Evolutionary conservation across 345 rosid genomes (phyloP).

Genomic region (Schrenkiella parvula): DNA sequence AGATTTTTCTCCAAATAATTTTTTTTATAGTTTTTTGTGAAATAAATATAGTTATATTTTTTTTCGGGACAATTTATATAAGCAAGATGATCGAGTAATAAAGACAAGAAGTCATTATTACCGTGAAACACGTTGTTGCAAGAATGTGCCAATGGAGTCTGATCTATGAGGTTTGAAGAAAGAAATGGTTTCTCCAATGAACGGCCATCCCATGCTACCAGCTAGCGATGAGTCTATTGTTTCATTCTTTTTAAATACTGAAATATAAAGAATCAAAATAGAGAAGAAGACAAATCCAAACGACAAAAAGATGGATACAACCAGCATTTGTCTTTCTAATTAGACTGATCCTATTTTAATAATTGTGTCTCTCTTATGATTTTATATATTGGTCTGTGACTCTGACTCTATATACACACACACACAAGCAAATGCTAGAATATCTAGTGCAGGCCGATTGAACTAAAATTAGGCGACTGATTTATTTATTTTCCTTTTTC

Average conservation of each 20-base stretch:
- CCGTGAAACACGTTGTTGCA: slow-evolving; percentile 64
- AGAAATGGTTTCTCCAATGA: slow-evolving; percentile 64
- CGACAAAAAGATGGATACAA: slow-evolving; percentile 12
- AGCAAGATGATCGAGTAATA: neutral
- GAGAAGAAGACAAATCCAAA: slow-evolving; percentile 22
- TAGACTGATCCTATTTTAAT: neutral
- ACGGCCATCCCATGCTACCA: slow-evolving; percentile 83
- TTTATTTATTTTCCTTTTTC: too few relatives aligned
- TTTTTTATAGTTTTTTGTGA: neutral
- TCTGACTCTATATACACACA: neutral
- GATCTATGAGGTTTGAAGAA: slow-evolving; percentile 81
- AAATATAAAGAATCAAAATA: neutral
- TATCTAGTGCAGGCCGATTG: neutral
- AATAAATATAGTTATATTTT: neutral
- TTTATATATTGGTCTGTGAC: neutral
- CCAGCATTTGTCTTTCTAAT: slow-evolving; percentile 18
- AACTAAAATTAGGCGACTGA: neutral
- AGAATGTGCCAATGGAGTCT: slow-evolving; percentile 58
- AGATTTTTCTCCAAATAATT: neutral
- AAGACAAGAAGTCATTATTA: slow-evolving; percentile 11
- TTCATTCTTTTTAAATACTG: neutral
- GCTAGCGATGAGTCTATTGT: slow-evolving; percentile 33
- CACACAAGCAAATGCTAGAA: neutral
- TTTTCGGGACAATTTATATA: neutral
- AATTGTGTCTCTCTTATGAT: neutral